A percentile compares a stretch with the other conserved stretches of the same genome.
These are phyloP conservation scores for Durio zibethinus DNA, from an alignment of 345 rosid genomes.

Conservation along the genomic window DNA sequence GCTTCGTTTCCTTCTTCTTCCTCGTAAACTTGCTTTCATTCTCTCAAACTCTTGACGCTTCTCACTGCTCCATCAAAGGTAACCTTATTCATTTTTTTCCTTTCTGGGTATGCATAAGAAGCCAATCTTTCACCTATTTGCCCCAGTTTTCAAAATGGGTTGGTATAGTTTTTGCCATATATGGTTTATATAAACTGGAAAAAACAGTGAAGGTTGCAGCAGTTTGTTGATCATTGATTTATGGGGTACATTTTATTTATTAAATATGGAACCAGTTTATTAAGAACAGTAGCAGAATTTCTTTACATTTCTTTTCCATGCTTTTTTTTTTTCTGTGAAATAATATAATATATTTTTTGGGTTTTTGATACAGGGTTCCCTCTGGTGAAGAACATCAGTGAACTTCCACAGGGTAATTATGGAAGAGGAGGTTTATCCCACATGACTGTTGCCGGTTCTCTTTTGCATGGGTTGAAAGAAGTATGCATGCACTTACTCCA, in stretches of 20 bases:
- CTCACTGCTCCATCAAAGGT: constrained; percentile 45
- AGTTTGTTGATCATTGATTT: background rate
- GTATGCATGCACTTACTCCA: constrained; percentile 21
- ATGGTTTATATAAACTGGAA: background rate
- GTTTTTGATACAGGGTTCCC: constrained; percentile 45
- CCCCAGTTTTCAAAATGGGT: background rate
- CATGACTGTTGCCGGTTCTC: constrained; percentile 68
- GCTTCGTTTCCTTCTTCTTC: constrained; percentile 12
- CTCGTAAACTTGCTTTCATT: constrained; percentile 13
- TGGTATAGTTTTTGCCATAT: background rate
- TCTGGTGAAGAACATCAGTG: constrained; percentile 69
- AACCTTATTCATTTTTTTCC: background rate
- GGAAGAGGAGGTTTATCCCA: constrained; percentile 84
- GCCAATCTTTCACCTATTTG: background rate
- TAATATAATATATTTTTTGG: background rate
- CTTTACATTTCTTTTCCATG: background rate
- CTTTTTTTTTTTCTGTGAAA: background rate
- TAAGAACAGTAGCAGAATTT: background rate
- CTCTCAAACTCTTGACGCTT: constrained; percentile 27
- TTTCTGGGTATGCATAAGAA: background rate
- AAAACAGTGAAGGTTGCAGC: background rate
- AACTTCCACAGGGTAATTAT: constrained; percentile 67
- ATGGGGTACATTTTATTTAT: background rate
- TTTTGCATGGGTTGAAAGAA: constrained; percentile 76
- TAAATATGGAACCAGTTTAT: background rate